Conservation (phyloP, 108 stramenopile species). For the Stephanodiscus minutulus region DNA sequence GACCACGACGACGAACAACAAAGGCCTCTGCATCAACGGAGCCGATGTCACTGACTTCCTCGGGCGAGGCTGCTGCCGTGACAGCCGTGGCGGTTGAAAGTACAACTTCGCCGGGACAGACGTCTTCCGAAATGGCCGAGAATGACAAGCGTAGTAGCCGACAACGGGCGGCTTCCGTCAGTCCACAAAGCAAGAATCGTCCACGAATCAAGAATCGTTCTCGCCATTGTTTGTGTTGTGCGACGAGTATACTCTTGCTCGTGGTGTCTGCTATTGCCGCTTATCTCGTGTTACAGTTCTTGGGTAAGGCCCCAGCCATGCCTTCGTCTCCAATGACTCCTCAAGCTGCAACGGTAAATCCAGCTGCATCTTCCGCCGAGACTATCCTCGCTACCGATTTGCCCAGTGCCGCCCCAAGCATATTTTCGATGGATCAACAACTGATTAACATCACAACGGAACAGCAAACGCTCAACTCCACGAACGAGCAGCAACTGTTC, state of each 20-base stretch:
- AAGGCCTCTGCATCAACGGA: neutral
- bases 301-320: neutral
- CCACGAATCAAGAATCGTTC: neutral
- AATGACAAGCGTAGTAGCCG: neutral
- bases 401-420: neutral
- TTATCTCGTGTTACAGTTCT: neutral
- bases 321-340: neutral
- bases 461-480: too few relatives aligned
- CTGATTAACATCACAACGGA: too few relatives aligned
- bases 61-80: neutral
- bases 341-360: neutral
- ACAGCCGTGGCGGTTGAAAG: neutral
- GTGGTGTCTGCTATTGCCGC: neutral
- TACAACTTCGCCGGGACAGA: neutral
- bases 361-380: neutral
- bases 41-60: neutral
- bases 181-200: too few relatives aligned
- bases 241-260: neutral
- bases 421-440: neutral
- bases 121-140: neutral
- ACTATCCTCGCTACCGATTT: neutral
- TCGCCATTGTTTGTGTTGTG: neutral
- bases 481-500: neutral
- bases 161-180: neutral
- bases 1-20: neutral